Base-by-base conservation (phyloP, 345 rosid genomes). In the Euphorbia tirucalli region DNA sequence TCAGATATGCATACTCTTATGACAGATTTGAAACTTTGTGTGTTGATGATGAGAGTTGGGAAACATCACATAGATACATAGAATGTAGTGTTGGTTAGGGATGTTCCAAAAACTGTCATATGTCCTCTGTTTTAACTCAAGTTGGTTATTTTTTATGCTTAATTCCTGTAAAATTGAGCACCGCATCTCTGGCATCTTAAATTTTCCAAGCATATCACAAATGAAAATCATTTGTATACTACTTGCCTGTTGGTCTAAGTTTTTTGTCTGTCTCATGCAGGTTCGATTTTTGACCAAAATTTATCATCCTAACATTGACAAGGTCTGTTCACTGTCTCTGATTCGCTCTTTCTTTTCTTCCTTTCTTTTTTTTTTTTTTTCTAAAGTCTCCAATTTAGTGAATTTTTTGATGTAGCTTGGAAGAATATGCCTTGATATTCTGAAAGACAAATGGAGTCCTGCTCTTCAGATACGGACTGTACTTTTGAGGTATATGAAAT, bases 361-460 rank as follows among this genome's bases (percentile, higher is more conserved):
- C 37, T 22, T 52, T 19, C 49, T 19, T n/a, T 11, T 43, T 27
- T 25, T 41, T 77, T 37, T 18, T 64, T 39, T 56, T 70, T 67
- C 39, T 41, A 6, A 46, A 46, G 61, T 43, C 22, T 66, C 48
- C 21, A 16, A 65, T 21, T 11, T 48, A 28, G 64, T 56, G 37
- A 58, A 57, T 62, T 72, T 61, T 14, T 46, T 54, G 2, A 54
- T 74, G 77, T 78, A 95, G 98, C 97, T 95, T 74, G 99, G 99
- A 79, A 83, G 99, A 72, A 95, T 95, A 64, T 95, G 99, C 88
- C 97, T 95, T 37, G 99, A 95, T 83, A 95, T 95, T 79, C 84
- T 95, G 82, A 95, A 95, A 71, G 99, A 95, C 84, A 95, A 95
- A 72, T 95, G 99, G 99, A 95, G 99, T 80, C 99, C 99, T 52